Evolutionary conservation across 768 basidiomycete genomes (phyloP).

Genomic region (Tylopilus balloui): DNA sequence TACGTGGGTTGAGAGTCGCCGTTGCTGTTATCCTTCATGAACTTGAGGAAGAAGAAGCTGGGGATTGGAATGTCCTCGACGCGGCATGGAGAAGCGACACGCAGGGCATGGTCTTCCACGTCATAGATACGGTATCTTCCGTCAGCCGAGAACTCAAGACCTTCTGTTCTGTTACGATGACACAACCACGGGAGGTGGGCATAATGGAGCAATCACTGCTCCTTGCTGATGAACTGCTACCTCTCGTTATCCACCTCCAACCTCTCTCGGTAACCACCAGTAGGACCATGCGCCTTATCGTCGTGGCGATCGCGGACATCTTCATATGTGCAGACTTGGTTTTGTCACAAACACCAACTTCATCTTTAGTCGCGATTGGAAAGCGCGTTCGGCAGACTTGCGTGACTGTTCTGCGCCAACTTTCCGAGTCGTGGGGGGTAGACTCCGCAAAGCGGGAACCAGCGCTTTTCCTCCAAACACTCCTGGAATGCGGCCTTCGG

Average conservation of each 20-base stretch:
- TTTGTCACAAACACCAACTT: constrained; percentile 37
- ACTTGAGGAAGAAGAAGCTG: constrained; percentile 45
- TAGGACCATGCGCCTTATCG: constrained; percentile 44
- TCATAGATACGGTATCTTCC: constrained; percentile 48
- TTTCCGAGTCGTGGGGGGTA: constrained; percentile 33
- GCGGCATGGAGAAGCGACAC: constrained; percentile 57
- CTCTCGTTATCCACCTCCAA: constrained; percentile 45
- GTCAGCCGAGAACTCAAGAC: constrained; percentile 50
- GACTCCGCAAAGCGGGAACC: constrained; percentile 36
- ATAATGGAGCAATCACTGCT: constrained; percentile 53
- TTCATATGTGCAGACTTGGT: constrained; percentile 52
- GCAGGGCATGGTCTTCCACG: constrained; percentile 53
- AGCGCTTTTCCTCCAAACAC: constrained; percentile 49
- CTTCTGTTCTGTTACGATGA: constrained; percentile 44
- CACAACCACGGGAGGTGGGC: constrained; percentile 34
- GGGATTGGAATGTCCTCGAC: constrained; percentile 52
- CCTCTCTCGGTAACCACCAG: constrained; percentile 47
- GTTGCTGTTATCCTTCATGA: constrained; percentile 53
- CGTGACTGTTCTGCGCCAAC: constrained; percentile 41
- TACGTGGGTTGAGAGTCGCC: constrained; percentile 62
- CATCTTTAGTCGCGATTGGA: constrained; percentile 21
- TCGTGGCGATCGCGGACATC: constrained; percentile 45
- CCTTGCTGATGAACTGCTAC: constrained; percentile 50
- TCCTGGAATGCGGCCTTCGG: constrained; percentile 48
- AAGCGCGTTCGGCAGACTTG: constrained; percentile 47